Base-by-base conservation (phyloP, 1,139 yeast species). In the Zygoascus meyerae region DNA sequence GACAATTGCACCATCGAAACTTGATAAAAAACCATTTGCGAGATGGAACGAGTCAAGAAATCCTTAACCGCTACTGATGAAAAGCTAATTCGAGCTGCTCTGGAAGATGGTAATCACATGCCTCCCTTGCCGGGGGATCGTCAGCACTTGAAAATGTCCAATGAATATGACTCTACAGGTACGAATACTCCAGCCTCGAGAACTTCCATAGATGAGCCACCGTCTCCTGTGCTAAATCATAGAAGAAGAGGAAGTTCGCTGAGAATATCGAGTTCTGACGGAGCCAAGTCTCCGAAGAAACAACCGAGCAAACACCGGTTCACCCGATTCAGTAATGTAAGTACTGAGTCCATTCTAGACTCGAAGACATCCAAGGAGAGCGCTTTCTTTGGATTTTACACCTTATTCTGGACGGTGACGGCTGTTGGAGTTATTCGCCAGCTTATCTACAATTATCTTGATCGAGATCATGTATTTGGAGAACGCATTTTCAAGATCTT, bases 401-500 rank as follows among this genome's bases (percentile, higher is more conserved):
- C 68, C 1, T 57, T 67, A 49, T 62, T 66, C 48, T 66, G 70
- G 70, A 57, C 65, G 15, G 56, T 61, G 2, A 53, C 64, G 2
- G 65, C 60, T 9, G 53, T 66, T 8, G 44, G 56, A 36, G 53
- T 64, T n/a, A 15, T 55, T 28, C 57, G 66, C 31, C 57, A 61
- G 2, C 52, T 61, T 30, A 48, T 61, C 16, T 42, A 53, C 44
- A 66, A 71, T 50, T 62, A 62, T 47, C 17, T 60, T 6, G 52
- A 48, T 18, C 55, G 61, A 29, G 68, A 71, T 1, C 50, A 56
- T 2, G 38, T 67, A 2, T 59, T 69, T 39, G 69, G 77, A 26
- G 73, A 79, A 41, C 77, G 79, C 29, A 74, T 86, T 29, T 64
- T 81, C 34, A 52, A 56, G 32, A 67, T 77, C 8, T 67, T 87